Base-by-base conservation (phyloP, 2,329 filamentous ascomycete genomes). In the Triangularia setosa region DNA sequence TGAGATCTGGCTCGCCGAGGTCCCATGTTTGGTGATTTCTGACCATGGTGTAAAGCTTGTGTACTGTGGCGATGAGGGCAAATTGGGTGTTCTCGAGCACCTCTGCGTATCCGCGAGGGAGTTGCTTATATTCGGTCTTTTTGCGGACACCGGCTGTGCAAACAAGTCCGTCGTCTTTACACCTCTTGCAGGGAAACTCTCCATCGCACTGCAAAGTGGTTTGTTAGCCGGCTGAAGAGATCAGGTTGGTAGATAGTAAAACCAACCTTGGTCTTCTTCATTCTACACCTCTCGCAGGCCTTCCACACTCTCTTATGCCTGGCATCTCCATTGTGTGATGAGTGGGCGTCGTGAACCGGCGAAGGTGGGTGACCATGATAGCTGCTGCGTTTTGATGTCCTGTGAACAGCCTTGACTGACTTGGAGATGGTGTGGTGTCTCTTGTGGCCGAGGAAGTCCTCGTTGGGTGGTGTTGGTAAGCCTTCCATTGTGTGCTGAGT, bases 61-160 rank as follows among this genome's bases (percentile, higher is more conserved):
- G 85, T 1, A 88, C 84, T 21, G 86, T 88, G 62, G 85, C 84
- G 64, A 88, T 85, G 63, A 89, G 79, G 57, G 85, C 84, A 71
- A 87, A 85, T 71, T 88, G 86, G 1, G 85, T 87, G 75, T 87
- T 87, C 69, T 89, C 86, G 35, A 89, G 75, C 21, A 88, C 84
- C 72, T 89, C 86, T 61, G 85, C 86, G 69, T 88, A 87, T 81
- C 86, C 86, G 78, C 83, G 77, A 11, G 86, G 86, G 56, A 88
- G 74, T 75, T 88, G 85, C 78, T 89, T 89, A 74, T 86, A 88
- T 71, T 88, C 86, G n/a, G 85, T 85, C 83, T 88, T 88, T 72
- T 88, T 88, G 67, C 86, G 79, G 14, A 84, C 83, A 7, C 86
- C 86, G 16, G 85, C 85, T 7, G 84, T 87, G 75, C 86, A 88